Evolutionary conservation across 164 flowering plant species (phyloP).

Genomic region (Magnolia changhungtana): DNA sequence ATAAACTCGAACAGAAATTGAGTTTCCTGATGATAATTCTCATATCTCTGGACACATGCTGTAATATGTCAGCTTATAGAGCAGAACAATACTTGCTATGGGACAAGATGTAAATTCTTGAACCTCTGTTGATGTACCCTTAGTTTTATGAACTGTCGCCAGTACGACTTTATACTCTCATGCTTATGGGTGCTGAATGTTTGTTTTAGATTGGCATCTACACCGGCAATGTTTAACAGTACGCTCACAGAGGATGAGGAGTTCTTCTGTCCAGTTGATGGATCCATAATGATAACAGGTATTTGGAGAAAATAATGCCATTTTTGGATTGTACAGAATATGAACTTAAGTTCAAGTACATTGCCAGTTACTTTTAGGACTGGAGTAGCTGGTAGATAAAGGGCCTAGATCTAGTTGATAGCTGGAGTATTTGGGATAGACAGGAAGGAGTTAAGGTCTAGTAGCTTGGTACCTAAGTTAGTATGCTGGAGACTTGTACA

Average conservation of each 20-base stretch:
- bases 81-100: no score
- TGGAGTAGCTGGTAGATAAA: background rate
- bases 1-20: no score
- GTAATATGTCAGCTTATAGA: no score
- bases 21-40: no score
- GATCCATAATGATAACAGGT: constrained; percentile 99
- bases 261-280: constrained; percentile 80
- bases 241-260: constrained; percentile 69
- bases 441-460: background rate
- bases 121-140: no score
- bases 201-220: constrained; percentile 74
- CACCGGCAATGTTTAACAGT: constrained; percentile 99
- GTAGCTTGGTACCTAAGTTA: background rate
- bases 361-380: background rate
- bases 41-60: no score
- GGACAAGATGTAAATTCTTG: no score
- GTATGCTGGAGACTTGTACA: background rate
- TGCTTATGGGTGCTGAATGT: no score
- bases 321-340: background rate
- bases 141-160: no score
- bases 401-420: background rate
- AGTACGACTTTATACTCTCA: no score
- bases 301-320: background rate
- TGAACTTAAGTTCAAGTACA: background rate
- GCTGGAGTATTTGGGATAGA: background rate